Base-by-base conservation (phyloP, 2,329 filamentous ascomycete species). In the Seiridium unicorne region DNA sequence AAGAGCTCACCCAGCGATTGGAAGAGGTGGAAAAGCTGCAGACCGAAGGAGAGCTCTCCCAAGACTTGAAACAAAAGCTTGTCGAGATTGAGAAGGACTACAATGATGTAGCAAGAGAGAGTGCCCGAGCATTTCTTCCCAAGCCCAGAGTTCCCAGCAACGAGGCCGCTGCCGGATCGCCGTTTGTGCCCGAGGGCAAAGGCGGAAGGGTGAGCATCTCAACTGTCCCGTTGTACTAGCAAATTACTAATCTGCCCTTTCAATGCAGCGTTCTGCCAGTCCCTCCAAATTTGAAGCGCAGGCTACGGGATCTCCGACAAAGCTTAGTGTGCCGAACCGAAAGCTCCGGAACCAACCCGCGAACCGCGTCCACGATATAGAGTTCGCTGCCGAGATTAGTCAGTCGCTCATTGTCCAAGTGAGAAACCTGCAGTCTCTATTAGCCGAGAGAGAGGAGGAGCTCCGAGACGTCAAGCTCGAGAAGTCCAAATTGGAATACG, bases 381-480 rank as follows among this genome's bases (percentile, higher is more conserved):
- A 97, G 68, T 96, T 99, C 71, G 95, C 94, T n/a, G 93, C 95
- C 55, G 94, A 99, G 72, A 97, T 99, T 69, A 97, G 93, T 71
- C 97, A 92, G 5, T 97, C 93, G 2, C 82, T 99, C 56, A 89
- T 99, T 56, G 88, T 90, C n/a, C 95, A 98, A 77, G 91, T 99
- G 55, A 89, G 95, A 63, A 93, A 95, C 71, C 78, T 99, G 58
- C 95, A 99, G 74, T 84, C 88, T 2, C 81, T 96, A 13, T 83
- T 99, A 9, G 85, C 89, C 0, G 93, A 98, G 76, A 91, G 92
- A 66, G 95, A 99, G 64, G 93, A 97, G 57, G 84, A 92, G 51
- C 79, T 97, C 65, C 93, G 91, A 73, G 83, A 88, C 18, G 81
- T 88, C 63, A 90, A 90, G 66, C 74, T 87, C 56, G 92, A 96